phyloP scores from a whole-genome alignment of 495 filamentous ascomycete species.

The Xylaria palmicola region DNA sequence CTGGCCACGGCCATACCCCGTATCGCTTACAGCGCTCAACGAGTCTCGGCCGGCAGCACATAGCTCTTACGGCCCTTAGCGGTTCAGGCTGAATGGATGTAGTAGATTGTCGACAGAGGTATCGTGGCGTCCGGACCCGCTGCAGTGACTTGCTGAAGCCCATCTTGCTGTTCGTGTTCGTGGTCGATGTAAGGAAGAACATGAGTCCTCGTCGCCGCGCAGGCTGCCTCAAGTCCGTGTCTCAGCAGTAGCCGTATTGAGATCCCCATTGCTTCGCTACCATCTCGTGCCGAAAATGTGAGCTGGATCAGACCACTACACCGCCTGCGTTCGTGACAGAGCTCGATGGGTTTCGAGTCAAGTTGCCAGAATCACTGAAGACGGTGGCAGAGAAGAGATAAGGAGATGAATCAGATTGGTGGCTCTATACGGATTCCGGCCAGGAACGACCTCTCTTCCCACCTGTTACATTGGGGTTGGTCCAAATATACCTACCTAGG shows the following conservation, averaged over 20 bases:
- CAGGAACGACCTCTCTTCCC: too few relatives aligned
- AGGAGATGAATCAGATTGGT: slow-evolving; percentile 1
- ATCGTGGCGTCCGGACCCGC: slow-evolving; percentile 45
- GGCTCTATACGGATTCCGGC: too few relatives aligned
- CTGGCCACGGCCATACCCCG: slow-evolving; percentile 39
- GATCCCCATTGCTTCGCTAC: too few relatives aligned
- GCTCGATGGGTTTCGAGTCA: slow-evolving; percentile 12
- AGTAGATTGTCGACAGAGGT: slow-evolving; percentile 41
- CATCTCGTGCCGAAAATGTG: too few relatives aligned
- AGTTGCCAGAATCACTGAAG: slow-evolving; percentile 1
- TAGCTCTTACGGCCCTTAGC: slow-evolving; percentile 40
- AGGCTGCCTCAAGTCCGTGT: too few relatives aligned
- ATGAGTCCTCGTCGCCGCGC: too few relatives aligned
- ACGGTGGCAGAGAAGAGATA: background rate
- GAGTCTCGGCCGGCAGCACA: slow-evolving; percentile 43
- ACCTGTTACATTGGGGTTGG: too few relatives aligned
- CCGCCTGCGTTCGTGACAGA: slow-evolving; percentile 30
- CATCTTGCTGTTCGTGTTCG: too few relatives aligned
- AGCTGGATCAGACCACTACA: background rate
- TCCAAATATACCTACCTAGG: too few relatives aligned
- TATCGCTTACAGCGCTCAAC: slow-evolving; percentile 38
- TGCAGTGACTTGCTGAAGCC: slow-evolving; percentile 37
- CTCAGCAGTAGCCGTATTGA: too few relatives aligned
- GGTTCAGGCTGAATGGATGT: slow-evolving; percentile 34
- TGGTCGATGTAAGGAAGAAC: too few relatives aligned